Conservation (phyloP, 371 early-diverging fungal species). For the Rhizopus microsporus region DNA sequence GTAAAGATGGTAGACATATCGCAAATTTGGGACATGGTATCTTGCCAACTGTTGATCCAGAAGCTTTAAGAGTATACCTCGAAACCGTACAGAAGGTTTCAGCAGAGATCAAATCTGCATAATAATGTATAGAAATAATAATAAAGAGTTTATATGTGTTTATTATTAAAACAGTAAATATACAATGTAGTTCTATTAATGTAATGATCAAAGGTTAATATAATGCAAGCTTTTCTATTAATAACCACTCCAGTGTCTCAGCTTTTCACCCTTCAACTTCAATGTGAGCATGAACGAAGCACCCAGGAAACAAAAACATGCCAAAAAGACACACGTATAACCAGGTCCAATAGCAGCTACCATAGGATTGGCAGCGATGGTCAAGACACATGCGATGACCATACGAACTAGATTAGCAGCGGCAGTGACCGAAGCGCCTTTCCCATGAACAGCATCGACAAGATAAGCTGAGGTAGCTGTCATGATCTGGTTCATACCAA, state of each 20-base stretch:
- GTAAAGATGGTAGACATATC: conserved; percentile 73
- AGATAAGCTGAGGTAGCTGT: conserved; percentile 43
- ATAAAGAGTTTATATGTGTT: conserved; percentile 1
- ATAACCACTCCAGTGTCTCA: conserved; percentile 21
- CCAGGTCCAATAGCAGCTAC: conserved; percentile 27
- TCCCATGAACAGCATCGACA: conserved; percentile 46
- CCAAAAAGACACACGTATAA: conserved; percentile 22
- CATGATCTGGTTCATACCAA: conserved; percentile 49
- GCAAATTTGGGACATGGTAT: conserved; percentile 98
- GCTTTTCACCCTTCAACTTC: conserved; percentile 17
- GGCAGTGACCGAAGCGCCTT: conserved; percentile 48
- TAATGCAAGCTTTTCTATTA: background rate
- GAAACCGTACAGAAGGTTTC: conserved; percentile 67
- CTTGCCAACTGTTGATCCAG: conserved; percentile 75
- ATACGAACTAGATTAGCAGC: conserved; percentile 47
- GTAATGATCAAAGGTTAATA: too few relatives aligned
- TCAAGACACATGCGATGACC: conserved; percentile 44
- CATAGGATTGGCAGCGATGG: conserved; percentile 33
- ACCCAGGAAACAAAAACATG: conserved; percentile 16
- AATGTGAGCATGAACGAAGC: conserved; percentile 12
- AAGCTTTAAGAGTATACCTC: conserved; percentile 70
- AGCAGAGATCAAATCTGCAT: conserved; percentile 36
- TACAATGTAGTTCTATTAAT: too few relatives aligned
- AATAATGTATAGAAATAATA: conserved; percentile 9
- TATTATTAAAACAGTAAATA: background rate